Evolutionary conservation across 306 rosid species (phyloP), one percentile per base, ranked within the genome.

Genomic region (Lagenaria siceraria): DNA sequence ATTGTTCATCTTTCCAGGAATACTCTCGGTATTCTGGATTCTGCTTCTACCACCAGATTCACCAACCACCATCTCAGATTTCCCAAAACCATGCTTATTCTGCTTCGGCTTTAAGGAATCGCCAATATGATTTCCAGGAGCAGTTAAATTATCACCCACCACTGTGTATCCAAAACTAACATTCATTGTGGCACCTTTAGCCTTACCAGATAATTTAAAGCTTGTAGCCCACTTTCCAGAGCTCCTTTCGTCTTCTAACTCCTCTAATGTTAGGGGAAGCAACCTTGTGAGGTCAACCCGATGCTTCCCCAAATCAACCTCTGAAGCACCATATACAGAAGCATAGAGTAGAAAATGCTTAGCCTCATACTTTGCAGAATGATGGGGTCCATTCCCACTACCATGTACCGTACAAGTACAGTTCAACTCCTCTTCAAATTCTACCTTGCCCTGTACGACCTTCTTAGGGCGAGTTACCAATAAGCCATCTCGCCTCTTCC

Each of bases 221-320:
- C 90, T 92, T 1, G 98, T 92, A 13, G 91, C 85, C 96, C 97
- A 95, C 60, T 84, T 86, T 80, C 96, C 93, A 2, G 95, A 77
- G 84, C 82, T 95, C 81, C 89, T 85, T 84, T 90, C 97, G 84
- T 90, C 91, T 76, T 86, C 93, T 62, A 95, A 89, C 73, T 95
- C 97, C 86, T 92, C 97, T 81, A 95, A 80, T 12, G 97, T 87
- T 79, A 92, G 83, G 46, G 98, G 98, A 80, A 95, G 97, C 80
- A 95, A 75, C 86, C 92, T 86, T 4, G 97, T 90, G 81, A 95
- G 89, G 78, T 95, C 97, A 48, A 92, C 61, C 78, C 91, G 86
- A 78, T 95, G 97, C 87, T 92, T 92, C 78, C 98, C 98, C 85
- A 92, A 82, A 90, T 95, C 97, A 36, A 85, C 80, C 73, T 87